Conservation (phyloP, 441 rosid species). For the Euphorbia schlechtendalii region DNA sequence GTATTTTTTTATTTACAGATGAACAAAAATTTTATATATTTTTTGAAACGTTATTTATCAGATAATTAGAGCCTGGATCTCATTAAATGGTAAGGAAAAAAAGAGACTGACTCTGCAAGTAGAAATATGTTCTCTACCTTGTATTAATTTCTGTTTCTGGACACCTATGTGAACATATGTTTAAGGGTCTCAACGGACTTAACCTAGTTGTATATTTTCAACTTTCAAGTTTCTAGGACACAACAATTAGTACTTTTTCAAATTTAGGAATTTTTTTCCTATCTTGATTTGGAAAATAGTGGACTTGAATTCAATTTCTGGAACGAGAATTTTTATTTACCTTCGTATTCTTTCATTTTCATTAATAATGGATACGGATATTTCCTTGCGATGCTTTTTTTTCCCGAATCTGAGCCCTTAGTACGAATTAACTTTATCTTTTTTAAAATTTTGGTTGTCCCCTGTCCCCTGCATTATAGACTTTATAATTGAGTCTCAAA, state of each 20-base stretch:
- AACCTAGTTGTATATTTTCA: no score
- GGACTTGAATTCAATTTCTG: neutral
- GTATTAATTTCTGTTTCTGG: neutral
- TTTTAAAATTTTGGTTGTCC: no score
- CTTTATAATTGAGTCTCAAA: no score
- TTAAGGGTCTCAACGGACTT: neutral
- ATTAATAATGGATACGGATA: neutral
- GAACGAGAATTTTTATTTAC: neutral
- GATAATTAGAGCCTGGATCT: neutral
- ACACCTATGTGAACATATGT: neutral
- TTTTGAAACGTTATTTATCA: neutral
- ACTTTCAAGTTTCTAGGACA: neutral
- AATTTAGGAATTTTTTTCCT: neutral
- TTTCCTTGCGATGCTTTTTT: neutral
- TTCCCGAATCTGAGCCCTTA: neutral
- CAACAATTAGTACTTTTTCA: neutral
- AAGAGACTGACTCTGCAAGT: neutral
- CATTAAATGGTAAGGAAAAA: no score
- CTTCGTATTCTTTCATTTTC: neutral
- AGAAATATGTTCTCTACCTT: neutral
- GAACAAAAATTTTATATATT: neutral
- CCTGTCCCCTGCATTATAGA: no score
- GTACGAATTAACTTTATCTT: neutral
- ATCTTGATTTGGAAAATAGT: no score
- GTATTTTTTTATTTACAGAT: neutral